Evolutionary conservation across 225 moss, liverwort and hornwort genomes (phyloP), one percentile per base, ranked within the genome.

Genomic region (Anthoceros angustus): DNA sequence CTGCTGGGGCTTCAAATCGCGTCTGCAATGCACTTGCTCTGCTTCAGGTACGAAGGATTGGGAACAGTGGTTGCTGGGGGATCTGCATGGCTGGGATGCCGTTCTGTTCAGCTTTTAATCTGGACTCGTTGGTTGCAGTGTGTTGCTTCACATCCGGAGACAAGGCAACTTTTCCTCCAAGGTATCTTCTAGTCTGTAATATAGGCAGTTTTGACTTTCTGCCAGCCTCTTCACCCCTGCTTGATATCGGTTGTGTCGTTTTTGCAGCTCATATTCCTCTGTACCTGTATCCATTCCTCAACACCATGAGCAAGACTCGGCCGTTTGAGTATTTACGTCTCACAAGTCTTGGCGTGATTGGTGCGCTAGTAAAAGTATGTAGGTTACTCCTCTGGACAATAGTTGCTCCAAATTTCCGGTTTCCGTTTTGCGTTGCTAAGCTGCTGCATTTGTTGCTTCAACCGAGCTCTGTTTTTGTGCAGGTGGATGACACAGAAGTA

Each of bases 401-500:
- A 6, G 16, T 38, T 55, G 12, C 25, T 4, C 5, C 0, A 14
- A 55, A 21, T 14, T 24, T 69, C 25, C 5, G 26, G 39, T 38
- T 32, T 10, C 38, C 14, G 38, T 63, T n/a, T 40, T 39, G 41
- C 20, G 55, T 39, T 21, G 26, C 21, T 32, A 7, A 25, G 5
- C 39, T 55, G 62, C 32, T 24, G 41, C 24, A 18, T 23, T 16
- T 39, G 7, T 25, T 16, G 26, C 0, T 63, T 63, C 32, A 63
- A 39, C 63, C 40, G 26, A 25, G 48, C 14, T 60, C 40, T 14
- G 48, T 70, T 21, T 63, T 25, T 70, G 45, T 75, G 64, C 80
- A 98, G 95, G 95, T 98, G 71, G 95, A 91, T 75, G 95, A 91
- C 71, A 98, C 95, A 8, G 95, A 91, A 70, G 95, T 98, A 63